A percentile compares a stretch with the other conserved stretches of the same genome.
Evolutionary conservation across 2,329 filamentous ascomycete species (phyloP).

Genomic region (Mycosphaerella sp.): DNA sequence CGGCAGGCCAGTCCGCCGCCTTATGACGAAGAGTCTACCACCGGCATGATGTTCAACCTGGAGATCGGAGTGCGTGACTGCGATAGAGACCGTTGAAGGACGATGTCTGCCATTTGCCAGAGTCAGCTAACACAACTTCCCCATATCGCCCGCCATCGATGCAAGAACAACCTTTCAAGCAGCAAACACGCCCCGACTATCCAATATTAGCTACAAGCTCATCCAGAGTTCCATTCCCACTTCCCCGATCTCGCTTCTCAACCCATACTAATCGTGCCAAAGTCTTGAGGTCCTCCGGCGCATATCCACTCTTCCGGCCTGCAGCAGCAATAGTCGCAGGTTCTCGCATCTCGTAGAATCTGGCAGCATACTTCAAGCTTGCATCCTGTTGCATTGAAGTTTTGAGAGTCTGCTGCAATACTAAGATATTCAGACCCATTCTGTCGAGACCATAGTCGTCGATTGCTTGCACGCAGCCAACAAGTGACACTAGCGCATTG

Average conservation of each 20-base stretch:
- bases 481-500: constrained; percentile 62
- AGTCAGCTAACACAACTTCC: neutral
- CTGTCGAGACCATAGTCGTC: constrained; percentile 76
- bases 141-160: neutral
- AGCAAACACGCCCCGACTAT: constrained; percentile 1
- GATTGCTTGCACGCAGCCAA: constrained; percentile 71
- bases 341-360: constrained; percentile 64
- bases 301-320: constrained; percentile 30
- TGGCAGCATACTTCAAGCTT: constrained; percentile 55
- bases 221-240: constrained; percentile 18
- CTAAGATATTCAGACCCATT: constrained; percentile 89
- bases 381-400: constrained; percentile 69
- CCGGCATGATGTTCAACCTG: no score
- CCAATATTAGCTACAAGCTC: constrained; percentile 22
- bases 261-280: constrained; percentile 37
- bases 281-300: constrained; percentile 37
- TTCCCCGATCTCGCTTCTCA: constrained; percentile 22
- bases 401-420: constrained; percentile 93
- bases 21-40: no score
- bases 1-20: neutral
- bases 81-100: no score
- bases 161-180: neutral
- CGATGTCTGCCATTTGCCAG: no score
- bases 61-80: no score
- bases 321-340: constrained; percentile 38